Conservation (phyloP, 495 filamentous ascomycete genomes). For the Chaetomium tenue region DNA sequence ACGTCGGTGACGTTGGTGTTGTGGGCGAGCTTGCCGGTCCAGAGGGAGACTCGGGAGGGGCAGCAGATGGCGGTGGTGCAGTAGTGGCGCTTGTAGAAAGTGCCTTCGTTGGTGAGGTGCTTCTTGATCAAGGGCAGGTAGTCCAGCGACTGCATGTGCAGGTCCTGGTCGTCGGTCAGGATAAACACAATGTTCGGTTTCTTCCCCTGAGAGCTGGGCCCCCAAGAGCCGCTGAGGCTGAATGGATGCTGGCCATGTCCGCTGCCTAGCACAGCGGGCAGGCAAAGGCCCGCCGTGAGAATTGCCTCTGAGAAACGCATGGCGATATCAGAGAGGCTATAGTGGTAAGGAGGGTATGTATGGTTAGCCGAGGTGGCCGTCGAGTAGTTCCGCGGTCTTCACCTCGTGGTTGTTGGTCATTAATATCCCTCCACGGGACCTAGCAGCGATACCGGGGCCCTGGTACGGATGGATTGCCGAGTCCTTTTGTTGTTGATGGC, state of each 20-base stretch:
- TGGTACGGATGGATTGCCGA: background rate
- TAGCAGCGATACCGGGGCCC: background rate
- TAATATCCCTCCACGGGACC: background rate
- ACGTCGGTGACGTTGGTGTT: conserved; percentile 77
- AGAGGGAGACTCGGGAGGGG: conserved; percentile 60
- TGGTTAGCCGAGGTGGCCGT: background rate
- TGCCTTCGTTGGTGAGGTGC: conserved; percentile 55
- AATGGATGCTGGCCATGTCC: conserved; percentile 10
- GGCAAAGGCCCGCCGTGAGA: conserved; percentile 25
- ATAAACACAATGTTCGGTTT: conserved; percentile 62
- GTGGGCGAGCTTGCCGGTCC: conserved; percentile 66
- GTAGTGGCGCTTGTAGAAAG: conserved; percentile 57
- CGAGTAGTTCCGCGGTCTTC: background rate
- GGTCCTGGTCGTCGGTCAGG: conserved; percentile 65
- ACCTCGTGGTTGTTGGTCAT: background rate
- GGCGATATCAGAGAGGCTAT: background rate
- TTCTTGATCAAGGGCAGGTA: conserved; percentile 57
- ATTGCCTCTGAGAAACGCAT: conserved; percentile 25
- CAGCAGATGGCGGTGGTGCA: conserved; percentile 65
- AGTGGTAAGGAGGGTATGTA: background rate
- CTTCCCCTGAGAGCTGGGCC: conserved; percentile 11
- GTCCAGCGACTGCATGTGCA: conserved; percentile 57
- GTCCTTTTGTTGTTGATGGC: conserved; percentile 24
- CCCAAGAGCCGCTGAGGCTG: conserved; percentile 10
- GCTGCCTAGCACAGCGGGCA: conserved; percentile 17